Conservation (phyloP, 805 yeast species). For the Vanderwaltozyma yarrowii region DNA sequence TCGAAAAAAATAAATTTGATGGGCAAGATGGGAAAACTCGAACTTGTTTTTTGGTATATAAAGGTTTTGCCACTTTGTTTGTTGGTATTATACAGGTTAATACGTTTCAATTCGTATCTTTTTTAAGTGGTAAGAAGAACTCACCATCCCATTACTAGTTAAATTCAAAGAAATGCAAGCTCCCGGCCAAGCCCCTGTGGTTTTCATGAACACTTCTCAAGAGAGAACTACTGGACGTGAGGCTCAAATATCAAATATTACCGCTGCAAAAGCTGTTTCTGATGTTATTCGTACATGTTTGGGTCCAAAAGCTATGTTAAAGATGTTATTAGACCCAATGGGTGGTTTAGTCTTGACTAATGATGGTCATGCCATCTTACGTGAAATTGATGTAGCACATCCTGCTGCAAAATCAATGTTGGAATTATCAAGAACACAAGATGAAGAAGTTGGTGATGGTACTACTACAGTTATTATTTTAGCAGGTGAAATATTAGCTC, state of each 20-base stretch:
- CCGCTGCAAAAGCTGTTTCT: conserved; percentile 99
- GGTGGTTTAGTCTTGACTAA: conserved; percentile 94
- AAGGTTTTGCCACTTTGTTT: neutral
- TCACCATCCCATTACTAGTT: too few species aligned
- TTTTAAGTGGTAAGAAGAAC: too few species aligned
- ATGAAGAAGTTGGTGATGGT: conserved; percentile 98
- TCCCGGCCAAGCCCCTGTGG: conserved; percentile 74
- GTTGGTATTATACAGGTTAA: too few species aligned
- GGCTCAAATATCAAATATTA: conserved; percentile 93
- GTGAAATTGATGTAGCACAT: conserved; percentile 96
- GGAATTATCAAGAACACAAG: conserved; percentile 93
- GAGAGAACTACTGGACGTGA: conserved; percentile 94
- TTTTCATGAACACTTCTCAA: conserved; percentile 74
- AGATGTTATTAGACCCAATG: conserved; percentile 91
- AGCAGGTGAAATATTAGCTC: conserved; percentile 95
- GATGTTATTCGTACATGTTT: conserved; percentile 96
- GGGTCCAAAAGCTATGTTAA: conserved; percentile 98
- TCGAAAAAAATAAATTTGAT: neutral
- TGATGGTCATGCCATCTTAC: conserved; percentile 95
- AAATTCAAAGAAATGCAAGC: too few species aligned
- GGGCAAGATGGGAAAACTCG: neutral
- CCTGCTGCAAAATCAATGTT: conserved; percentile 99
- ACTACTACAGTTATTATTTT: conserved; percentile 94
- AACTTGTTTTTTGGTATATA: neutral
- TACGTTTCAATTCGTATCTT: too few species aligned